Base-by-base conservation (phyloP, 345 rosid species). In the Salix brachista region DNA sequence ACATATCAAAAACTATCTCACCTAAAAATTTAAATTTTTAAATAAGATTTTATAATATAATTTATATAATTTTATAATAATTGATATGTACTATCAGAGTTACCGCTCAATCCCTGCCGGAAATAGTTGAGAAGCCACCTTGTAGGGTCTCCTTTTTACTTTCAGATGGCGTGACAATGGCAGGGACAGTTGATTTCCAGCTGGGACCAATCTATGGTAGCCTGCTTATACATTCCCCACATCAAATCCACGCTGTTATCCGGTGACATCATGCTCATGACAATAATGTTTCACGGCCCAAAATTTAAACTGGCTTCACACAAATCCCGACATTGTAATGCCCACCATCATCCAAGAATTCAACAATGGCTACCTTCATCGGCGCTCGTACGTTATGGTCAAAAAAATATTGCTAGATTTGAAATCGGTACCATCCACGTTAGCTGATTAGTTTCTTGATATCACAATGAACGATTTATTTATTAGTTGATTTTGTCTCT, bases 1-100 rank as follows among this genome's bases (percentile, higher is more conserved):
- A 0, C 2, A 30, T 2, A 0, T 30, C 0, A 30, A 30, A 30
- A 0, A 30, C 0, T 30, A 30, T 30, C 0, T 30, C 32, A 30
- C 0, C 4, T 30, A 3, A 30, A 30, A 3, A 3, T 30, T 30
- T 30, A 30, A 30, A 30, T 3, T 30, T 3, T 30, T 30, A 30
- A 30, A 30, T 30, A 30, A 30, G 2, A 30, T 30, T 0, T 0
- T 30, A 30, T 30, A 30, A 3, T 3, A 30, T 30, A 30, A 30
- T 30, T 30, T 30, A 30, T 30, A 30, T 30, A 3, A 30, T 30
- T 30, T 0, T 3, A 0, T 30, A 30, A 30, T 30, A 30, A 30
- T 30, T 30, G 0, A 30, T 0, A 30, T 3, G 4, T 0, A 30
- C 6, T 34, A 6, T 34, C 58, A 2, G 21, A 54, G 12, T 54